A percentile compares a stretch with the other conserved stretches of the same genome.
These are phyloP conservation scores for Arachis stenosperma DNA, from an alignment of 306 rosid genomes.

Conservation along the genomic window DNA sequence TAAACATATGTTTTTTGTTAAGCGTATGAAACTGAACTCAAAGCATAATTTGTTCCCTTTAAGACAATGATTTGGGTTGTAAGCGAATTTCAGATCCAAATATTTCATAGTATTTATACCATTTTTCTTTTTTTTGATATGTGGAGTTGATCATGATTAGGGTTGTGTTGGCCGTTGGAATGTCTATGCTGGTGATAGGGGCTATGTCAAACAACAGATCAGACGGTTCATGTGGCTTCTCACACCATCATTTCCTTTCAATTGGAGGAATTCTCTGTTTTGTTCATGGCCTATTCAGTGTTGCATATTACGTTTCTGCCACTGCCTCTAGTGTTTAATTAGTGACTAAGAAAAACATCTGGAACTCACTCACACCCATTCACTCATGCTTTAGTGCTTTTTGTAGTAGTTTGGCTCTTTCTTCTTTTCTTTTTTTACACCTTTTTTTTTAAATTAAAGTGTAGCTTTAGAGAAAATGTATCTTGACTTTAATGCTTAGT, in stretches of 20 bases:
- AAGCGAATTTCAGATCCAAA: not conserved
- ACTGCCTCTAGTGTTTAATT: conserved; percentile 55
- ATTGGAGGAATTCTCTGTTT: conserved; percentile 93
- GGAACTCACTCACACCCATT: conserved; percentile 7
- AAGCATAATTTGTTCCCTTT: not conserved
- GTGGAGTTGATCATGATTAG: conserved; percentile 46
- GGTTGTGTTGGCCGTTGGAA: conserved; percentile 75
- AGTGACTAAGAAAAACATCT: conserved; percentile 39
- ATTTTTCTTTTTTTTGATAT: not conserved
- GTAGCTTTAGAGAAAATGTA: conserved; percentile 25
- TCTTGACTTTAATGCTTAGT: conserved; percentile 38
- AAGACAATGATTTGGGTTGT: not conserved
- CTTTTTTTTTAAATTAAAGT: not conserved
- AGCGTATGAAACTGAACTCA: not conserved
- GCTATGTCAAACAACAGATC: conserved; percentile 78
- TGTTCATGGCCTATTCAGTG: conserved; percentile 76
- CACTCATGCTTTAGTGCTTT: conserved; percentile 35
- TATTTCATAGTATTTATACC: not conserved
- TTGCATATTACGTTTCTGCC: conserved; percentile 77
- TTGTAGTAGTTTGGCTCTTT: conserved; percentile 20
- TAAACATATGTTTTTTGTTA: not conserved
- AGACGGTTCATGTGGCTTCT: conserved; percentile 77
- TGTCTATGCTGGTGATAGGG: conserved; percentile 90
- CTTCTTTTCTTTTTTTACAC: no score
- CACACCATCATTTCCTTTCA: conserved; percentile 92